A percentile compares a stretch with the other conserved stretches of the same genome.
Evolutionary conservation across 2,329 filamentous ascomycete species (phyloP).

Genomic region (Phyllosticta citrichinensis): DNA sequence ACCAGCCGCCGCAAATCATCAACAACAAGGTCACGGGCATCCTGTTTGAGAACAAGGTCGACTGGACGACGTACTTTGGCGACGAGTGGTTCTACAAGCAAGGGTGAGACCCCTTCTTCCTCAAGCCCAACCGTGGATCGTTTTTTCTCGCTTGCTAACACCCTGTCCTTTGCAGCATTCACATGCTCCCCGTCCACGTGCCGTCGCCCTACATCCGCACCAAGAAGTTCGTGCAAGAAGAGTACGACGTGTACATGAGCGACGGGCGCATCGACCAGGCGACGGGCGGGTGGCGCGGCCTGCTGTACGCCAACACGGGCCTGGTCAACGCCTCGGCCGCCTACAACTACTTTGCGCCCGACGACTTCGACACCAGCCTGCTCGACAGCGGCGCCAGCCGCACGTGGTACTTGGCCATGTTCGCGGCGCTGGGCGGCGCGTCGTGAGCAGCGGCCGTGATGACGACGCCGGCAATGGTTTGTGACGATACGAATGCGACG

Average conservation of each 20-base stretch:
- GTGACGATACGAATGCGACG: too few relatives aligned
- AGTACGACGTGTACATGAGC: slow-evolving; percentile 64
- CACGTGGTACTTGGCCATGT: slow-evolving; percentile 30
- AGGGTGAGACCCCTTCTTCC: slow-evolving; percentile 20
- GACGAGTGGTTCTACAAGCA: slow-evolving; percentile 55
- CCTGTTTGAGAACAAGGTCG: slow-evolving; percentile 91
- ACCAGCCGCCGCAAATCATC: slow-evolving; percentile 67
- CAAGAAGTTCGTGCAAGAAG: slow-evolving; percentile 63
- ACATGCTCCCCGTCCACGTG: slow-evolving; percentile 74
- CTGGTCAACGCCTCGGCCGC: slow-evolving; percentile 60
- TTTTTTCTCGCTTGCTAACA: neutral
- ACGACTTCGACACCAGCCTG: slow-evolving; percentile 45
- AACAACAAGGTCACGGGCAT: slow-evolving; percentile 67
- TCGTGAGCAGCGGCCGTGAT: too few relatives aligned
- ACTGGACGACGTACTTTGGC: slow-evolving; percentile 87
- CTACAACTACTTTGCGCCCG: slow-evolving; percentile 64
- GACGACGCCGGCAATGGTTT: too few relatives aligned
- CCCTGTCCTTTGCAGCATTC: slow-evolving; percentile 43
- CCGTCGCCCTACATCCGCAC: slow-evolving; percentile 61
- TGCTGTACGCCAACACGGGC: slow-evolving; percentile 74
- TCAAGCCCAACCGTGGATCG: neutral
- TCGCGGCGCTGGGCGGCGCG: slow-evolving; percentile 20
- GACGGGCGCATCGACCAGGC: slow-evolving; percentile 54
- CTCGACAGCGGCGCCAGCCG: slow-evolving; percentile 66
- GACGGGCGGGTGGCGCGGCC: slow-evolving; percentile 71